Base-by-base conservation (phyloP, 805 yeast genomes). In the Yamadazyma akitaensis region DNA sequence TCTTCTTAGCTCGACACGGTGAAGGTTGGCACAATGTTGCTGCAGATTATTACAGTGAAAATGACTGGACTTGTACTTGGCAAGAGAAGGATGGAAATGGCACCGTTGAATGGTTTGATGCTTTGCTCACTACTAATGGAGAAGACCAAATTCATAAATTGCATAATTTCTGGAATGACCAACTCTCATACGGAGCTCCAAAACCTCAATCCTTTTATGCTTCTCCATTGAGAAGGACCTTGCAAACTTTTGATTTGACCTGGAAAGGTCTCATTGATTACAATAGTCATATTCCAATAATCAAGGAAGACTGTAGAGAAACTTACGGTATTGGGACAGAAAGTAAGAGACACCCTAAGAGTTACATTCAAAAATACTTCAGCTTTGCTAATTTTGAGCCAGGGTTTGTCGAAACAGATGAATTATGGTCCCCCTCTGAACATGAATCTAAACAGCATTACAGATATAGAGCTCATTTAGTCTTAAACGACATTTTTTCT, bases 11-110 rank as follows among this genome's bases (percentile, higher is more conserved):
- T 32, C 53, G 72, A 45, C 72, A 66, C 47, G 68, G 68, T 10
- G 65, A 65, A 52, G 70, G 67, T 9, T 61, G 48, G 44, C 72
- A 66, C 46, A 65, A 65, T 43, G 49, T 61, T 19, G 68, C 62
- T 0, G 57, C 58, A 2, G 8, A 18, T 5, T 16, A 44, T 14
- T 61, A 54, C 38, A 26, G 44, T n/a, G 14, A 14, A 2, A 31
- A 33, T 3, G 58, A 60, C 5, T 65, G 68, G 69, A 34, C 21
- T 16, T 66, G 72, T 44, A 50, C 49, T 37, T 62, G 64, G 62
- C 63, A 61, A 46, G 48, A 46, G 17, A 46, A 54, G 39, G 53
- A 58, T 37, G 62, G 62, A 18, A 51, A 52, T 39, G 59, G 55
- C 2, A 53, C 56, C 19, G 47, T 58, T 6, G 58, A 52, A 37